A percentile compares a stretch with the other conserved stretches of the same genome.
phyloP scores from a whole-genome alignment of 2,329 filamentous ascomycete species.

The Dactylellina haptotyla region DNA sequence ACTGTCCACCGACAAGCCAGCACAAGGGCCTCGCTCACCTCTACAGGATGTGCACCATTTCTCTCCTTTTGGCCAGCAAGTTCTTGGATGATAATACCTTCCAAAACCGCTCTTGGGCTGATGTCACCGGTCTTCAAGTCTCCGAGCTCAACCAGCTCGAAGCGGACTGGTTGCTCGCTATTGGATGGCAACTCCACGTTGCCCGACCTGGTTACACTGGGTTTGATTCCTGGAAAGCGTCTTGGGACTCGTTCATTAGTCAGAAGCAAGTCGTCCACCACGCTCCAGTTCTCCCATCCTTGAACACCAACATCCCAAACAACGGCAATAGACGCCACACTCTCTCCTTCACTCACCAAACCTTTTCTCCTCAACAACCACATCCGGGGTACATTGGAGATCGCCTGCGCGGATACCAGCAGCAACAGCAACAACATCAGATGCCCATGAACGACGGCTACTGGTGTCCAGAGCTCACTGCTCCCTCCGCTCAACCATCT shows the following conservation, averaged over 20 bases:
- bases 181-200: constrained; percentile 86
- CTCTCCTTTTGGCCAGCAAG: constrained; percentile 88
- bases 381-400: constrained; percentile 58
- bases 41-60: constrained; percentile 86
- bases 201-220: constrained; percentile 81
- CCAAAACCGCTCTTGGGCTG: constrained; percentile 95
- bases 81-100: constrained; percentile 97
- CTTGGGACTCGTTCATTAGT: constrained; percentile 72
- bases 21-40: constrained; percentile 75
- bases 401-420: constrained; percentile 57
- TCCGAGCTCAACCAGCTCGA: constrained; percentile 85
- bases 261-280: constrained; percentile 61
- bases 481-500: constrained; percentile 61
- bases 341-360: constrained; percentile 64
- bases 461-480: constrained; percentile 57
- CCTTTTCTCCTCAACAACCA: constrained; percentile 66
- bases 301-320: constrained; percentile 73
- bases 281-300: constrained; percentile 66
- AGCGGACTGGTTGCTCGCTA: constrained; percentile 84
- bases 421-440: constrained; percentile 60
- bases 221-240: constrained; percentile 72
- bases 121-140: constrained; percentile 89
- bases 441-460: constrained; percentile 63
- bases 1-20: constrained; percentile 69
- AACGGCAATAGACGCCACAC: constrained; percentile 66